Evolutionary conservation across 2,329 filamentous ascomycete genomes (phyloP).

Genomic region (Fusarium sarcochroum): DNA sequence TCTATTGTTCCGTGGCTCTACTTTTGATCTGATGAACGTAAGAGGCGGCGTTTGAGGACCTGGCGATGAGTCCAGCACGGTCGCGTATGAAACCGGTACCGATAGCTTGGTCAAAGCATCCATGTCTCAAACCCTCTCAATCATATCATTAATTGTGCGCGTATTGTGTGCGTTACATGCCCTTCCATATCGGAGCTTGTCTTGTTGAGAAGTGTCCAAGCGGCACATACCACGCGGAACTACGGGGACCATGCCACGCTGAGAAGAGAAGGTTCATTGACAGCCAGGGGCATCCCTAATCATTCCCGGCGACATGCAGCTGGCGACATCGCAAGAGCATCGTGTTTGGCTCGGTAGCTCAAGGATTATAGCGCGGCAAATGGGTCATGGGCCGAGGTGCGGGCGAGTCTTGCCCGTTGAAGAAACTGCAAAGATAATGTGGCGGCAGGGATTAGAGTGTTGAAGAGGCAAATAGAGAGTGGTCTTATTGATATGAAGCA

Average conservation of each 20-base stretch:
- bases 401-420: conserved; percentile 29
- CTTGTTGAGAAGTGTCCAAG: neutral
- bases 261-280: neutral
- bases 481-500: conserved; percentile 5
- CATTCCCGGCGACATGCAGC: conserved; percentile 9
- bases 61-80: neutral
- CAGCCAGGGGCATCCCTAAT: conserved; percentile 5
- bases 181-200: neutral
- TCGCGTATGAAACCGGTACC: conserved; percentile 11
- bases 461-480: neutral
- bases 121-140: neutral
- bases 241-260: neutral
- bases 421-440: conserved; percentile 20
- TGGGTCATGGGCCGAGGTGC: conserved; percentile 3
- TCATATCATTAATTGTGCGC: conserved; percentile 6
- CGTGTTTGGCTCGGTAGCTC: neutral
- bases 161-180: neutral
- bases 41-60: neutral
- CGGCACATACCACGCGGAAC: neutral
- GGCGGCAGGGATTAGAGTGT: conserved; percentile 25
- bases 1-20: neutral
- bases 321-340: conserved; percentile 4
- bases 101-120: conserved; percentile 17
- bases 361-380: conserved; percentile 1
- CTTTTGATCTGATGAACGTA: neutral